Evolutionary conservation across 2,329 filamentous ascomycete genomes (phyloP).

Genomic region (Geosmithia flava): DNA sequence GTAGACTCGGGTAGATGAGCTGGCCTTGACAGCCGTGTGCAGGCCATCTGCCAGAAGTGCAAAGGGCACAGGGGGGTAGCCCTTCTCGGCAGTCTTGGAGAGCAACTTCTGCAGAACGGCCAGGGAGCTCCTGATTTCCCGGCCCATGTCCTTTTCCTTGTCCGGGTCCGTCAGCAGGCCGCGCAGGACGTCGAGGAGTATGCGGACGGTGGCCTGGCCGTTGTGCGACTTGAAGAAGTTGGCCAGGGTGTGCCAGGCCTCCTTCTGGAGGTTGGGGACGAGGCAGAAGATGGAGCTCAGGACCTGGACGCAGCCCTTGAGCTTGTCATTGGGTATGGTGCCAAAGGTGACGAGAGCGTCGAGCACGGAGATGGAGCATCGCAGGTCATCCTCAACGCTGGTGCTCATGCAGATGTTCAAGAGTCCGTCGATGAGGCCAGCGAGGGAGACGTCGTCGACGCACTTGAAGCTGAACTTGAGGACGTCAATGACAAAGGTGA

Average conservation of each 20-base stretch:
- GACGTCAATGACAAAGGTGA: conserved; percentile 52
- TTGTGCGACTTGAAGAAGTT: conserved; percentile 65
- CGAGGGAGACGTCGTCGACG: conserved; percentile 49
- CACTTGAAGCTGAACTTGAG: conserved; percentile 67
- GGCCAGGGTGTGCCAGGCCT: conserved; percentile 57
- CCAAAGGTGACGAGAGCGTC: conserved; percentile 62
- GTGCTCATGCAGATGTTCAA: conserved; percentile 59
- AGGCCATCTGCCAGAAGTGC: conserved; percentile 46
- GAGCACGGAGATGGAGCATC: conserved; percentile 54
- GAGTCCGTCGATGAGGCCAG: conserved; percentile 47
- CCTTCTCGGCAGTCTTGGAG: conserved; percentile 44
- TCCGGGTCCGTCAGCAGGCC: conserved; percentile 30
- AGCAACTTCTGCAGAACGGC: conserved; percentile 51
- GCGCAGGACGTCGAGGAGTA: conserved; percentile 50
- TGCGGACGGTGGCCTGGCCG: conserved; percentile 54
- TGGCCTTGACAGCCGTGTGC: conserved; percentile 32
- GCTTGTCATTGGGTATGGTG: conserved; percentile 48
- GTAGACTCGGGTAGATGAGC: conserved; percentile 30
- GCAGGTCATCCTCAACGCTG: conserved; percentile 50
- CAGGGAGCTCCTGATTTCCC: conserved; percentile 50
- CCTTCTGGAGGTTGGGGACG: conserved; percentile 45
- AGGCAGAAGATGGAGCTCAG: conserved; percentile 61
- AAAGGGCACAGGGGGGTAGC: conserved; percentile 47
- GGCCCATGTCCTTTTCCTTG: conserved; percentile 36
- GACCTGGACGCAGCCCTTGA: conserved; percentile 56